Percentiles rank a stretch among this genome's conserved stretches.
phyloP scores from a whole-genome alignment of 352 stramenopile species.

The Phytophthora agathidicida region DNA sequence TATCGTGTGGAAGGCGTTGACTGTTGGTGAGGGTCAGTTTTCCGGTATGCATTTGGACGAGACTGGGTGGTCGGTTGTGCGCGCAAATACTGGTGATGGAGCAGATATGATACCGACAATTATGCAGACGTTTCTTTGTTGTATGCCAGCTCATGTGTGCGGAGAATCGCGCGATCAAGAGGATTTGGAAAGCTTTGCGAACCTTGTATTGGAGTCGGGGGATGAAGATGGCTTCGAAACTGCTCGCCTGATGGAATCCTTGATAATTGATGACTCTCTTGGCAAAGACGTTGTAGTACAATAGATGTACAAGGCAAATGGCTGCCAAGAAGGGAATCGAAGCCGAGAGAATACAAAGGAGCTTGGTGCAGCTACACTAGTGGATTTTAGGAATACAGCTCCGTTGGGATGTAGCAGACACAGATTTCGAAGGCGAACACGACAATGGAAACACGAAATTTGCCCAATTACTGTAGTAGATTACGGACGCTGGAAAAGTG shows the following conservation, averaged over 20 bases:
- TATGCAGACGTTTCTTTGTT: not conserved
- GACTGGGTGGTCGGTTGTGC: constrained; percentile 13
- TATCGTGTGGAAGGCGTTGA: constrained; percentile 1
- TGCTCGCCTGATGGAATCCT: constrained; percentile 24
- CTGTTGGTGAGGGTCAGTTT: constrained; percentile 14
- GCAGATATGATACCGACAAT: not conserved
- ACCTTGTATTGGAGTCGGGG: constrained; percentile 17
- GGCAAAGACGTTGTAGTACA: too few relatives aligned
- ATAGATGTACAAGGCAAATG: too few relatives aligned
- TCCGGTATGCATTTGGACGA: constrained; percentile 19
- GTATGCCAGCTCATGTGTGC: not conserved
- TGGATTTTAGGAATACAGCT: too few relatives aligned
- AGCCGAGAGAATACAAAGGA: too few relatives aligned
- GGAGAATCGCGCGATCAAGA: not conserved
- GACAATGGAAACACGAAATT: too few relatives aligned
- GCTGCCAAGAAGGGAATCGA: too few relatives aligned
- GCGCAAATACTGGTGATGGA: not conserved
- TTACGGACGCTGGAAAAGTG: too few relatives aligned
- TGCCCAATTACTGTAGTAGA: too few relatives aligned
- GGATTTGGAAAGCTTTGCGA: constrained; percentile 12
- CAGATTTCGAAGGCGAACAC: too few relatives aligned
- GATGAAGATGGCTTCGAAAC: constrained; percentile 28
- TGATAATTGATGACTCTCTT: constrained; percentile 2
- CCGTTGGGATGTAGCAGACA: too few relatives aligned
- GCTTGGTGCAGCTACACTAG: too few relatives aligned